phyloP scores from a whole-genome alignment of 106 monocot genomes.

The Posidonia australis region DNA sequence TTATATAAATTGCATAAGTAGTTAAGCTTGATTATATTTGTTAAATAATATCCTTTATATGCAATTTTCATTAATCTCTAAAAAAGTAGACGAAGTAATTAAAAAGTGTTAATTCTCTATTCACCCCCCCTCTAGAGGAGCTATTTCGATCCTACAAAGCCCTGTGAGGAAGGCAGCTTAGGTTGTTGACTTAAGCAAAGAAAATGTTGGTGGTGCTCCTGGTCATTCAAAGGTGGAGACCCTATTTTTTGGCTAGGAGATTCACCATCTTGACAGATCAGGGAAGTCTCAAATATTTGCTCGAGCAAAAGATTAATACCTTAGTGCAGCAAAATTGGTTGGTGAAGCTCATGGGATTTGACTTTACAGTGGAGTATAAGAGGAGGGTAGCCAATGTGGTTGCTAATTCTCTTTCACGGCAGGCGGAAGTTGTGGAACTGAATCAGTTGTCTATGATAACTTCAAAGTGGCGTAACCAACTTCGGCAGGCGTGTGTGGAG shows the following conservation, averaged over 20 bases:
- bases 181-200: not conserved
- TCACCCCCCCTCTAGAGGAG: too few species aligned
- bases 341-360: not conserved
- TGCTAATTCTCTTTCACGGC: slow-evolving; percentile 2
- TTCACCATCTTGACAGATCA: slow-evolving; percentile 10
- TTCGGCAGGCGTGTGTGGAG: not conserved
- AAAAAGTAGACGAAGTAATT: too few species aligned
- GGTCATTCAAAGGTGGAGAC: slow-evolving; percentile 1
- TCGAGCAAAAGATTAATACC: not conserved
- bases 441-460: not conserved
- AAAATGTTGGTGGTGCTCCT: not conserved
- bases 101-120: too few species aligned
- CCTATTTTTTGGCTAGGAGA: not conserved
- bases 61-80: too few species aligned
- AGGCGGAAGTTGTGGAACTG: not conserved
- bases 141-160: too few species aligned
- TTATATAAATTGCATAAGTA: too few species aligned
- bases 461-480: not conserved
- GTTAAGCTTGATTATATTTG: too few species aligned
- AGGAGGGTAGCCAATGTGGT: not conserved
- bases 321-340: not conserved
- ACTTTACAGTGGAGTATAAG: slow-evolving; percentile 3
- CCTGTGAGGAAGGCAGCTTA: not conserved
- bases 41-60: too few species aligned
- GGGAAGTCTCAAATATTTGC: not conserved